Evolutionary conservation across 2,329 filamentous ascomycete species (phyloP).

Genomic region (Aspergillus ustus): DNA sequence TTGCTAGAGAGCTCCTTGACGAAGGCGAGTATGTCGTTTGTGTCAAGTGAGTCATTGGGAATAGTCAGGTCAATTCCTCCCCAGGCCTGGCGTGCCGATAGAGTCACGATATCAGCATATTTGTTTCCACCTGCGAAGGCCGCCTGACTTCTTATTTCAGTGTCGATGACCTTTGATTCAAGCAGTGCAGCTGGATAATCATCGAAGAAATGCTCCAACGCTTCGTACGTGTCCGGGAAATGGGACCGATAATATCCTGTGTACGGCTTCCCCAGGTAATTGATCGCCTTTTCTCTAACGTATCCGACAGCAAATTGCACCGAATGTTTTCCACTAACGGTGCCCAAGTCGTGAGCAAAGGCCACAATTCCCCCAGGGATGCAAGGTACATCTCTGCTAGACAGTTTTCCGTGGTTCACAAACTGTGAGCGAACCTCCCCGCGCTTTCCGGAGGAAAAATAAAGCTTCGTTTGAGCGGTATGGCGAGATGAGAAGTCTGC

Average conservation of each 20-base stretch:
- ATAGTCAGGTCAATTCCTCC: slow-evolving; percentile 48
- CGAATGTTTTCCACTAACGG: slow-evolving; percentile 30
- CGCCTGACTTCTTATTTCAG: slow-evolving; percentile 33
- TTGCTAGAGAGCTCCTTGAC: slow-evolving; percentile 52
- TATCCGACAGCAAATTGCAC: slow-evolving; percentile 50
- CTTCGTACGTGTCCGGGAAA: slow-evolving; percentile 38
- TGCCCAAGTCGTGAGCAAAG: slow-evolving; percentile 46
- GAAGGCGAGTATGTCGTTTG: slow-evolving; percentile 40
- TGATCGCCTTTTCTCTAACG: slow-evolving; percentile 45
- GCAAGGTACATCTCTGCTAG: slow-evolving; percentile 30
- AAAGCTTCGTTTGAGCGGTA: slow-evolving; percentile 30
- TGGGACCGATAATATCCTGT: slow-evolving; percentile 46
- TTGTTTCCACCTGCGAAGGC: slow-evolving; percentile 40
- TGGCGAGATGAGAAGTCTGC: slow-evolving; percentile 45
- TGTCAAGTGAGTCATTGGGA: slow-evolving; percentile 38
- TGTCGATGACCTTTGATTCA: slow-evolving; percentile 41
- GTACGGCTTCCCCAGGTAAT: slow-evolving; percentile 46
- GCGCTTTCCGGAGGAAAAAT: slow-evolving; percentile 36
- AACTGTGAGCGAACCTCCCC: slow-evolving; percentile 39
- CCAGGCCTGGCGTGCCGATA: slow-evolving; percentile 49
- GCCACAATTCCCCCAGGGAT: slow-evolving; percentile 38
- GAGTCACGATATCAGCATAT: slow-evolving; percentile 48
- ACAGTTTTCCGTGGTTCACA: slow-evolving; percentile 35
- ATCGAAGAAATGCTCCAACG: slow-evolving; percentile 45
- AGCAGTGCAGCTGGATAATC: slow-evolving; percentile 44